phyloP scores from a whole-genome alignment of 176 grass and related monocot genomes.

The Avena atlantica region DNA sequence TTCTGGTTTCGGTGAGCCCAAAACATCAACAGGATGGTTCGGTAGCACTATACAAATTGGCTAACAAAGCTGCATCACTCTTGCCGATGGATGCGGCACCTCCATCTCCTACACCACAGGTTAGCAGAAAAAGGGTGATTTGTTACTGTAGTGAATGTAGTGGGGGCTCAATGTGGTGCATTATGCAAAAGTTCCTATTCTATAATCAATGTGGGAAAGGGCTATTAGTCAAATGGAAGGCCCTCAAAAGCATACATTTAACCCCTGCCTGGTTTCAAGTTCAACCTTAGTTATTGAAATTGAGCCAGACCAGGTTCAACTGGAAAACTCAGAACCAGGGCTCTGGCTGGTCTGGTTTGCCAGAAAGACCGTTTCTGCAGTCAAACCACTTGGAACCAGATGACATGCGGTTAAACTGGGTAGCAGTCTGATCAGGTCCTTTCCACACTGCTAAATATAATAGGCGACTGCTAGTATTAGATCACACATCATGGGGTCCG shows the following conservation, averaged over 20 bases:
- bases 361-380: not conserved
- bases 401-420: not conserved
- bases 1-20: constrained; percentile 71
- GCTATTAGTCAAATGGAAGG: constrained; percentile 14
- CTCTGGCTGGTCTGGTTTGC: not conserved
- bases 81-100: constrained; percentile 95
- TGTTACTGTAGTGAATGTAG: not conserved
- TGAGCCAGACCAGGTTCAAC: not conserved
- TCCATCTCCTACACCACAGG: constrained; percentile 95
- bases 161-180: constrained; percentile 15
- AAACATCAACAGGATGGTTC: constrained; percentile 98
- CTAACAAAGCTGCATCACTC: constrained; percentile 91
- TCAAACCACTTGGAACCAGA: not conserved
- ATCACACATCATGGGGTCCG: not conserved
- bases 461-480: not conserved
- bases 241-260: not conserved
- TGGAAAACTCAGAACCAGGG: not conserved
- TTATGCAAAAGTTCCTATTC: constrained; percentile 25
- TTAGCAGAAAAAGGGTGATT: constrained; percentile 37
- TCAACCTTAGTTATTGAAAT: not conserved
- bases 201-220: not conserved
- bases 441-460: not conserved
- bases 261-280: constrained; percentile 11
- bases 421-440: not conserved
- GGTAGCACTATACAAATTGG: constrained; percentile 87